phyloP scores from a whole-genome alignment of 2,329 filamentous ascomycete genomes.

The Verruconis gallopava region DNA sequence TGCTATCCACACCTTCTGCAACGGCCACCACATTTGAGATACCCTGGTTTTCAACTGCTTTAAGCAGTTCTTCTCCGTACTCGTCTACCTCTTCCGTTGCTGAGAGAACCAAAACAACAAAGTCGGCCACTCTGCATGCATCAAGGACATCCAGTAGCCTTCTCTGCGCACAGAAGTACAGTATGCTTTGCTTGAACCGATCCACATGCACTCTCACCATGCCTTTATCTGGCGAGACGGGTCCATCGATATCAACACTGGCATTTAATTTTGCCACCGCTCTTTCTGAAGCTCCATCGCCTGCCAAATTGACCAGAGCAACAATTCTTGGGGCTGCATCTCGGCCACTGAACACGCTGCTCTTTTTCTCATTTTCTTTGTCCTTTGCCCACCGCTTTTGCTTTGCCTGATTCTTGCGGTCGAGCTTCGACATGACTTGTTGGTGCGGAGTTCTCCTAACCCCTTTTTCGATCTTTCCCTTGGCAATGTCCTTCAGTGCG shows the following conservation, averaged over 20 bases:
- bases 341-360: constrained; percentile 69
- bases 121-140: constrained; percentile 79
- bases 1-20: constrained; percentile 51
- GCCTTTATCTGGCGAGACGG: constrained; percentile 20
- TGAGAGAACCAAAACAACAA: constrained; percentile 75
- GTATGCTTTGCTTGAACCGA: constrained; percentile 86
- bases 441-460: constrained; percentile 82
- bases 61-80: constrained; percentile 71
- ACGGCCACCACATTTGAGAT: constrained; percentile 83
- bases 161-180: constrained; percentile 64
- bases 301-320: constrained; percentile 73
- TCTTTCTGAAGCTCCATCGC: constrained; percentile 52
- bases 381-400: constrained; percentile 78
- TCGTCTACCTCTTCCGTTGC: constrained; percentile 73
- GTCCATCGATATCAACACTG: constrained; percentile 63
- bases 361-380: constrained; percentile 66
- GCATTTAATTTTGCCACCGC: constrained; percentile 60
- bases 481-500: constrained; percentile 68
- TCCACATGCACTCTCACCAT: constrained; percentile 59
- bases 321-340: constrained; percentile 82
- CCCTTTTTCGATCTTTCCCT: constrained; percentile 74
- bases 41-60: constrained; percentile 83
- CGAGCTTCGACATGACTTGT: constrained; percentile 94
- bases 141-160: constrained; percentile 71
- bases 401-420: constrained; percentile 86